A percentile compares a stretch with the other conserved stretches of the same genome.
phyloP scores from a whole-genome alignment of 169 alveolate species.

The Plasmodium coatneyi region DNA sequence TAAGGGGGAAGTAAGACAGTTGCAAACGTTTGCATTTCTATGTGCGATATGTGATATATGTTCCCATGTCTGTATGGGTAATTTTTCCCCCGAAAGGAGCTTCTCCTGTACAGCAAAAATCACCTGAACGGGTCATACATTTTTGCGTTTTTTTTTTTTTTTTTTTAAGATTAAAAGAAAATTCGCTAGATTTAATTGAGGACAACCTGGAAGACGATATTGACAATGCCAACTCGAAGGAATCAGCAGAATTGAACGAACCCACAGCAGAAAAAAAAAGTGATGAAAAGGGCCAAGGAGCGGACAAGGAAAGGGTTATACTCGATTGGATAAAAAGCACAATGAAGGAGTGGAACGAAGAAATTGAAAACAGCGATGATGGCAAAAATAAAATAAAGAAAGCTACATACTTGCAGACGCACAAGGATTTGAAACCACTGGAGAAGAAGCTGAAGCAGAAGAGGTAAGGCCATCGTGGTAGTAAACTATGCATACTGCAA shows the following conservation, averaged over 20 bases:
- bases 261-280: constrained; percentile 10
- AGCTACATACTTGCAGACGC: constrained; percentile 73
- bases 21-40: neutral
- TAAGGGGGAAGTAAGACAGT: constrained; percentile 57
- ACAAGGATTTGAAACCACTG: constrained; percentile 68
- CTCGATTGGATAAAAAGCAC: constrained; percentile 61
- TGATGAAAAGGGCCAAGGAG: constrained; percentile 22
- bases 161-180: constrained; percentile 59
- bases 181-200: constrained; percentile 55
- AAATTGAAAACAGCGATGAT: constrained; percentile 54
- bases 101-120: neutral
- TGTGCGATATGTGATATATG: neutral
- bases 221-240: constrained; percentile 31
- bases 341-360: constrained; percentile 76
- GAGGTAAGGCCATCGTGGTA: constrained; percentile 11
- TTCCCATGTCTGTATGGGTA: neutral
- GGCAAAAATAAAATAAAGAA: constrained; percentile 60
- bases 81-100: neutral
- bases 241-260: neutral
- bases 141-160: neutral
- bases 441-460: constrained; percentile 69
- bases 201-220: constrained; percentile 56
- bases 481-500: neutral
- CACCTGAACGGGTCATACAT: neutral
- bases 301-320: constrained; percentile 52